A percentile compares a stretch with the other conserved stretches of the same genome.
phyloP scores from a whole-genome alignment of 192 early-diverging fungal species.

The Mortierella antarctica region DNA sequence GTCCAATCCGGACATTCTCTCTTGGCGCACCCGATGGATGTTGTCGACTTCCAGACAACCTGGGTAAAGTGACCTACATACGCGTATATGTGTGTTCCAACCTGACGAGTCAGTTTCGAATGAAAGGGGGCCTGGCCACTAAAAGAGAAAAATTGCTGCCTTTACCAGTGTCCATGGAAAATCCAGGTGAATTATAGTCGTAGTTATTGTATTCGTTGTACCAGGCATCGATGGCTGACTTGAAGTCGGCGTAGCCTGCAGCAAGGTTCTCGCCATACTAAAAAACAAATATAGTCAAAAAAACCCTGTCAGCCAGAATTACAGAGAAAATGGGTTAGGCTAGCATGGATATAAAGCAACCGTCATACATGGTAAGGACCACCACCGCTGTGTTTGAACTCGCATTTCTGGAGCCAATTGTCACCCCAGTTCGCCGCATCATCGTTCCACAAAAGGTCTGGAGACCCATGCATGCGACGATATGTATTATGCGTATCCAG shows the following conservation, averaged over 20 bases:
- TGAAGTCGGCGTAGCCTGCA: conserved; percentile 31
- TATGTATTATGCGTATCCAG: conserved; percentile 34
- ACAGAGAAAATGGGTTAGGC: neutral
- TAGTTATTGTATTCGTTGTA: conserved; percentile 50
- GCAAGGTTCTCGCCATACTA: conserved; percentile 59
- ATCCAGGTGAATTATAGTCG: conserved; percentile 41
- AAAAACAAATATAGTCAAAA: neutral
- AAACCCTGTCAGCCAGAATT: neutral
- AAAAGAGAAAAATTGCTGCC: no score
- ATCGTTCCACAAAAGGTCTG: conserved; percentile 35
- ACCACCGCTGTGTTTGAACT: conserved; percentile 45
- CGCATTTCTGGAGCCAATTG: conserved; percentile 30
- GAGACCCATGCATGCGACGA: conserved; percentile 37
- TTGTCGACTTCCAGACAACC: conserved; percentile 52
- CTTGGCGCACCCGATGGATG: conserved; percentile 49
- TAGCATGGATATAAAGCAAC: neutral
- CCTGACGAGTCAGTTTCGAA: neutral
- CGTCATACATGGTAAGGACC: neutral
- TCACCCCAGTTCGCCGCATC: conserved; percentile 39
- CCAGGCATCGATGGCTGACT: conserved; percentile 31
- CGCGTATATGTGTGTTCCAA: no score
- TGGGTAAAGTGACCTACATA: conserved; percentile 8
- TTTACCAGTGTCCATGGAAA: conserved; percentile 26
- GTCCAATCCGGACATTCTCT: conserved; percentile 8
- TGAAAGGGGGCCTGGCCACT: no score